Evolutionary conservation across 352 stramenopile species (phyloP).

Genomic region (Phytophthora pini): DNA sequence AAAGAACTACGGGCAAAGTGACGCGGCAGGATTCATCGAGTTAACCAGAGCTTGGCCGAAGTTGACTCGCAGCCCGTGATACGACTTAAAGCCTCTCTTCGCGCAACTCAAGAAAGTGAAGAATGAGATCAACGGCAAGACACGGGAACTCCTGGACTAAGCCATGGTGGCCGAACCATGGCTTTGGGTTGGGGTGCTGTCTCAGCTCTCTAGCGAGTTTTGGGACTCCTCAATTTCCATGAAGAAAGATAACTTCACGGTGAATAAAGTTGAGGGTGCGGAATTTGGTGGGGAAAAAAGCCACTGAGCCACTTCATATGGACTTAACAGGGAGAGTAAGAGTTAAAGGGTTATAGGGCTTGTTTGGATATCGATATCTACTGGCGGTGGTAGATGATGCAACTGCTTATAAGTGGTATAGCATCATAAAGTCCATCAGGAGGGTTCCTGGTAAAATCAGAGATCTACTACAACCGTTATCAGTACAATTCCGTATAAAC

Average conservation of each 20-base stretch:
- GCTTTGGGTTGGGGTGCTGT: slow-evolving; percentile 15
- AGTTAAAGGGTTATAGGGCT: no score
- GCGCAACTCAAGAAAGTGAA: slow-evolving; percentile 13
- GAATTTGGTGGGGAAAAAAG: no score
- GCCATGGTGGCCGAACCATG: slow-evolving; percentile 19
- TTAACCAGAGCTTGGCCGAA: slow-evolving; percentile 1
- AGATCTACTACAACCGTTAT: no score
- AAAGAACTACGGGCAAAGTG: slow-evolving; percentile 6
- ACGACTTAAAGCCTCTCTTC: slow-evolving; percentile 6
- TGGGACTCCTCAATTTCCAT: slow-evolving; percentile 19
- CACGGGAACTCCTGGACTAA: background rate
- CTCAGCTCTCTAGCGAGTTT: slow-evolving; percentile 17
- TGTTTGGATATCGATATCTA: no score
- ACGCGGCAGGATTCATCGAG: slow-evolving; percentile 8
- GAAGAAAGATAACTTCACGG: slow-evolving; percentile 6
- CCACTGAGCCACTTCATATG: no score
- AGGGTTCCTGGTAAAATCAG: no score
- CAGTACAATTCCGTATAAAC: no score
- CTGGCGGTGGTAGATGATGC: no score
- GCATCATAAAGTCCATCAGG: no score
- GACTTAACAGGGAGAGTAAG: no score
- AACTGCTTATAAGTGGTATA: no score
- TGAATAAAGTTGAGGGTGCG: background rate
- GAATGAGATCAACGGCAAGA: slow-evolving; percentile 27
- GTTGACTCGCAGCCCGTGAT: background rate